Conservation (phyloP, 2,329 filamentous ascomycete genomes). For the Talaromyces albobiverticillius region DNA sequence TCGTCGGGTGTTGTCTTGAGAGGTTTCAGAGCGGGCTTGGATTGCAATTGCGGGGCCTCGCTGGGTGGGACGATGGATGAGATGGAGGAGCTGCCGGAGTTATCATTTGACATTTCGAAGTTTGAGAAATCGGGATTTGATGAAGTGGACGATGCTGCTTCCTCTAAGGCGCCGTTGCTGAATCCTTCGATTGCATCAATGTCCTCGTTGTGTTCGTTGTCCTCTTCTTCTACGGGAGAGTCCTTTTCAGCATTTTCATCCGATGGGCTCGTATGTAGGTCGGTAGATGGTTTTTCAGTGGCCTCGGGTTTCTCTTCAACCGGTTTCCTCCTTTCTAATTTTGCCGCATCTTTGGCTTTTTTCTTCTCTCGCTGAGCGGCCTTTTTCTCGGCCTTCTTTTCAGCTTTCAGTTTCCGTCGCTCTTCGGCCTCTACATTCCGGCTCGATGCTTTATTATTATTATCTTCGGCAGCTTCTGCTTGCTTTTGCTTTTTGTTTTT, state of each 20-base stretch:
- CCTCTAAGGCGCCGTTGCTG: constrained; percentile 29
- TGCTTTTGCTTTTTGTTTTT: constrained; percentile 57
- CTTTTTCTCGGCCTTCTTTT: constrained; percentile 47
- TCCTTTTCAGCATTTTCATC: constrained; percentile 22
- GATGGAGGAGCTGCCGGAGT: constrained; percentile 62
- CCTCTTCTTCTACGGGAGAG: constrained; percentile 22
- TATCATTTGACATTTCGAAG: constrained; percentile 52
- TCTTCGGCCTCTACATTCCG: constrained; percentile 28
- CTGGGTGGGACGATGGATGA: constrained; percentile 59
- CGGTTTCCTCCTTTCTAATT: constrained; percentile 17
- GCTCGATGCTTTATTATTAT: constrained; percentile 22
- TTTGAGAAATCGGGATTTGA: constrained; percentile 56
- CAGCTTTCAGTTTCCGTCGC: constrained; percentile 34
- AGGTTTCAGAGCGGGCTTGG: constrained; percentile 53
- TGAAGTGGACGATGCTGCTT: constrained; percentile 40
- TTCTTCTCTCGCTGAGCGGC: constrained; percentile 33
- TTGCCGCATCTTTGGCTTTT: constrained; percentile 38
- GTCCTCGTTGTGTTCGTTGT: constrained; percentile 26
- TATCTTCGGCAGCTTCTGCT: constrained; percentile 27
- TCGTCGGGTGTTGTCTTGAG: constrained; percentile 68
- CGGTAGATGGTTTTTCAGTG: constrained; percentile 11
- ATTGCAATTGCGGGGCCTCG: constrained; percentile 25
- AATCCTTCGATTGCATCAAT: constrained; percentile 50
- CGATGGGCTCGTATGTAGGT: constrained; percentile 12
- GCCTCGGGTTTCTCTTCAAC: constrained; percentile 20